phyloP scores from a whole-genome alignment of 1,284 basidiomycete genomes.

The Tetrapyrgos nigripes region DNA sequence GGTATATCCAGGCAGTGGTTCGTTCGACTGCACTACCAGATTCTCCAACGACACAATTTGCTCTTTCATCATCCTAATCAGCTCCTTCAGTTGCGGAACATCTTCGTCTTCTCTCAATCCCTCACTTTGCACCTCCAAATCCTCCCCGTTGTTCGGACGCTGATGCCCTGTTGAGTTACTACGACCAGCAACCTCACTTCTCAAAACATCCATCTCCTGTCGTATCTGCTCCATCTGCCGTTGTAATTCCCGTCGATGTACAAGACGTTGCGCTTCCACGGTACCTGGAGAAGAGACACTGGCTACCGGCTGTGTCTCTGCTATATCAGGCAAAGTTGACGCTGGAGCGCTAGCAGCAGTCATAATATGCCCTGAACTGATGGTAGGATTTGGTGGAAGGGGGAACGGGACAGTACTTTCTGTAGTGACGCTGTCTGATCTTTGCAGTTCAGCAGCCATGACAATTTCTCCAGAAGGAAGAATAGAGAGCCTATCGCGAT shows the following conservation, averaged over 20 bases:
- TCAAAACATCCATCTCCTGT: not conserved
- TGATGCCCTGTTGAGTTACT: not conserved
- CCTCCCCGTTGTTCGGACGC: not conserved
- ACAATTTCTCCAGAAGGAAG: constrained; percentile 7
- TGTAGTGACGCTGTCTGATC: not conserved
- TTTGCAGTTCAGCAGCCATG: not conserved
- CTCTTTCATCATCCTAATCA: constrained; percentile 29
- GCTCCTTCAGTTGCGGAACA: constrained; percentile 29
- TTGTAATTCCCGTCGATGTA: not conserved
- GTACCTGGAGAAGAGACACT: not conserved
- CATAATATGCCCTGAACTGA: no score
- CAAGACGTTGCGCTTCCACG: not conserved
- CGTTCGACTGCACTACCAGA: constrained; percentile 37
- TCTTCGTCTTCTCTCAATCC: constrained; percentile 22
- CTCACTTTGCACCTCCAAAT: not conserved
- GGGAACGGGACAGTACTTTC: not conserved
- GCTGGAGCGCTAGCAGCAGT: no score
- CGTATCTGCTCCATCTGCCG: not conserved
- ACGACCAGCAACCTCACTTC: not conserved
- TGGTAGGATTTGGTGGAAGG: not conserved
- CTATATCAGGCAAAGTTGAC: not conserved
- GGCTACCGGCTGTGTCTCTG: not conserved
- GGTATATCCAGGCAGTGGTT: constrained; percentile 39
- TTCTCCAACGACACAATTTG: constrained; percentile 32
- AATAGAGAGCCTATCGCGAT: constrained; percentile 1